Base-by-base conservation (phyloP, 306 rosid genomes). In the Herpetospermum pedunculosum region DNA sequence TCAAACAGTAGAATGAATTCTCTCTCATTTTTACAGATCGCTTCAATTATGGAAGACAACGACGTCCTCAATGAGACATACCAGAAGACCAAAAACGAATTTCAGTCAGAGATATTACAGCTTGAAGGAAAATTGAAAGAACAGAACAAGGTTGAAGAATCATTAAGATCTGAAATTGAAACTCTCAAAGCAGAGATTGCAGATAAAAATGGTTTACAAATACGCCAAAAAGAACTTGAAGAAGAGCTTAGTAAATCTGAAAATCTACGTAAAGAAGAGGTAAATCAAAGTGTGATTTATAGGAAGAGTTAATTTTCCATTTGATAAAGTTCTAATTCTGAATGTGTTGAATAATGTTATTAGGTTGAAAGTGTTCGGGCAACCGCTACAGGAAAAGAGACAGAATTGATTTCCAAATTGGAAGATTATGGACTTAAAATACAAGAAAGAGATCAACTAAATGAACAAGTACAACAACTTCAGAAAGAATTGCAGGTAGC, bases 91-190 rank as follows among this genome's bases (percentile, higher is more conserved):
- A 91, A 88, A 79, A 87, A 85, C 77, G 95, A 94, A 76, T 90
- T 88, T 26, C 91, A 89, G 75, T 81, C 89, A 16, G 38, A 79
- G 77, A 88, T 89, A 74, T 71, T 63, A 48, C 85, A 81, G 74
- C 94, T 87, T 21, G 97, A 94, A 89, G 87, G 77, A 59, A 85
- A 88, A 70, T 68, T 89, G 82, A 88, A 89, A 78, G 96, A 86
- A 71, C 82, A 80, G 53, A 85, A 80, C 76, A 85, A 80, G 82
- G 83, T 78, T 32, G 92, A 85, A 80, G 91, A 79, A 4, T 75
- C 84, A 59, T 70, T 91, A 63, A 86, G 78, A 82, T 81, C 84
- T 55, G 92, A 89, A 80, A 58, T 84, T 34, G 95, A 89, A 84
- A 85, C 38, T 74, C 88, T 88, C 59, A 89, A 88, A 80, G 63